Evolutionary conservation across 352 stramenopile species (phyloP).

Genomic region (Pythium oligandrum): DNA sequence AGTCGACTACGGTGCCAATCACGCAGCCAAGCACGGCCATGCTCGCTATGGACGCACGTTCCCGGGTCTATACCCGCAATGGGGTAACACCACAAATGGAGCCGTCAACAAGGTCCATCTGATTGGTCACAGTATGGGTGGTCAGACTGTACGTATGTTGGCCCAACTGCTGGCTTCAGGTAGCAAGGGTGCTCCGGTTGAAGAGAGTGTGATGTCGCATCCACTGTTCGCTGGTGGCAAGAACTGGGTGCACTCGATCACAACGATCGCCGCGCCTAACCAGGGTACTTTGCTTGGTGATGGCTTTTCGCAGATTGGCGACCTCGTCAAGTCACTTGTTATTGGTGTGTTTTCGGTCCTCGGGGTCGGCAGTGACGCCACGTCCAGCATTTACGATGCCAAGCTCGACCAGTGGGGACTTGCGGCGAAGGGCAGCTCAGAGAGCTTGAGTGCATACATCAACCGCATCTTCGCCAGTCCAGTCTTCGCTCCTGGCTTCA

Average conservation of each 20-base stretch:
- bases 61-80: constrained; percentile 50
- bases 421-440: constrained; percentile 15
- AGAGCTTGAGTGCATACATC: constrained; percentile 31
- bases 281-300: constrained; percentile 49
- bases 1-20: constrained; percentile 28
- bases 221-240: constrained; percentile 49
- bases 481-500: constrained; percentile 27
- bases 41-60: constrained; percentile 37
- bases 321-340: constrained; percentile 33
- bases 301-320: constrained; percentile 32
- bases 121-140: constrained; percentile 77
- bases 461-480: constrained; percentile 29
- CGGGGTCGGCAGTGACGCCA: constrained; percentile 22
- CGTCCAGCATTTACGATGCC: constrained; percentile 34
- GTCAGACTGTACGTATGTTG: constrained; percentile 74
- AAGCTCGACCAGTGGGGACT: constrained; percentile 59
- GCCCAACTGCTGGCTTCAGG: constrained; percentile 52
- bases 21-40: constrained; percentile 17
- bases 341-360: constrained; percentile 28
- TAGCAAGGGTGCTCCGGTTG: constrained; percentile 28
- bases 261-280: constrained; percentile 57
- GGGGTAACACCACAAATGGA: constrained; percentile 41
- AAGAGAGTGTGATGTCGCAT: constrained; percentile 22
- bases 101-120: constrained; percentile 64
- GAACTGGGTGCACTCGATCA: constrained; percentile 68